A percentile compares a stretch with the other conserved stretches of the same genome.
phyloP scores from a whole-genome alignment of 306 rosid species.

The Cajanus cajan region DNA sequence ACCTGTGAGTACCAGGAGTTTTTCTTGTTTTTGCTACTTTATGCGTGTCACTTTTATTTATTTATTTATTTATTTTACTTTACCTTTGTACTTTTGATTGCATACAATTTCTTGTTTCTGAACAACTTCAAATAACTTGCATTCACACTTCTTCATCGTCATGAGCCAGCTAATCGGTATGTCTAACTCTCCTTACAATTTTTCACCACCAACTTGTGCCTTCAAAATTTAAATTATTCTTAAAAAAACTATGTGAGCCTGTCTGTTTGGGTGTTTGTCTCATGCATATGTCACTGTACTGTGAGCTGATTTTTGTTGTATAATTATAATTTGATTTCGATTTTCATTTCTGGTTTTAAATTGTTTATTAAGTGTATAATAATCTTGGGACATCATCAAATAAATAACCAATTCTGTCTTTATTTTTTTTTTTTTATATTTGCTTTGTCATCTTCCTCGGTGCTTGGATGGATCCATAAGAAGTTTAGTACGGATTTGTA shows the following conservation, averaged over 20 bases:
- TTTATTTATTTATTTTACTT: neutral
- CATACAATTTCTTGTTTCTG: neutral
- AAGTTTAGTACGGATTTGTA: neutral
- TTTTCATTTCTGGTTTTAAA: neutral
- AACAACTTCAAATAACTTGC: neutral
- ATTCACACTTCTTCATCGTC: neutral
- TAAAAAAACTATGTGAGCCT: too few relatives aligned
- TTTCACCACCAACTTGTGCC: neutral
- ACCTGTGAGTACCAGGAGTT: neutral
- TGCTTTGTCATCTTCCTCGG: neutral
- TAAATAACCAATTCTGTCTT: neutral
- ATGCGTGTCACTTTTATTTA: neutral
- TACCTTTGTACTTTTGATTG: neutral
- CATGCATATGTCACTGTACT: neutral
- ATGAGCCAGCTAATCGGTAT: slow-evolving; percentile 21
- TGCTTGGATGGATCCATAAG: neutral
- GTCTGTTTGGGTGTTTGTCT: neutral
- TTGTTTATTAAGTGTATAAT: slow-evolving; percentile 5
- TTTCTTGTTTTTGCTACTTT: neutral
- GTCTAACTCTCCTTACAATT: neutral
- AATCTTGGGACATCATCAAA: slow-evolving; percentile 8
- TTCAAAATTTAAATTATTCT: slow-evolving; percentile 3
- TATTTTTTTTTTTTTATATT: neutral
- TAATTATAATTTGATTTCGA: neutral
- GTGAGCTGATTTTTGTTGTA: neutral